Base-by-base conservation (phyloP, 1,284 basidiomycete species). In the Austroboletus rostrupii region DNA sequence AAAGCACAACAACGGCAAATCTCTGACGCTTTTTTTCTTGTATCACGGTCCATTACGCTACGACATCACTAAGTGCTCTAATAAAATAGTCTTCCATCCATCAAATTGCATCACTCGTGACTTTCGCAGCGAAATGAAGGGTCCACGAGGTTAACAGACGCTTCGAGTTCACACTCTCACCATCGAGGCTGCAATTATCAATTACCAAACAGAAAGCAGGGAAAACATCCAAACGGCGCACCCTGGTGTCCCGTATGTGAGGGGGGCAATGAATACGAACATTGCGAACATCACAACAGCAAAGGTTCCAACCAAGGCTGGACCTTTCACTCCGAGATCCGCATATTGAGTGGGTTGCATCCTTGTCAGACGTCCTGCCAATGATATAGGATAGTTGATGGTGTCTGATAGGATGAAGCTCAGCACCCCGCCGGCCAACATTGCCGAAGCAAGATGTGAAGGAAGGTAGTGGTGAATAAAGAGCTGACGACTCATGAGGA, bases 401-500 rank as follows among this genome's bases (percentile, higher is more conserved):
- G 88, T 86, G 62, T 97, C 95, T 29, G 90, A 90, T 46, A 93
- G 71, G 54, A 98, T 76, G 71, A 97, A 99, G 72, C 91, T 93
- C 62, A 98, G 75, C 29, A 97, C 87, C 3, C 90, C 81, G 39
- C 96, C 97, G 16, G 95, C 92, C 43, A 97, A 84, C 49, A 99
- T 77, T 14, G 92, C 87, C 8, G 93, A 95, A 21, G 91, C 89
- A 37, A 99, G 79, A 67, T 96, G 92, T 0, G 92, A 92, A 6
- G 96, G 96, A 9, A 99, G 84, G 68, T 99, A 99, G 70, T 99
- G 96, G 69, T 99, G 96, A 36, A 99, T 76, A 79, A 97, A 97
- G 31, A 96, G 79, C 67, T 99, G 97, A 48, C 97, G 90, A 63
- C 81, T 88, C 93, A 99, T 97, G 32, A 97, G 78, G 85, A 91